Base-by-base conservation (phyloP, 1,284 basidiomycete species). In the Sparassis latifolia region DNA sequence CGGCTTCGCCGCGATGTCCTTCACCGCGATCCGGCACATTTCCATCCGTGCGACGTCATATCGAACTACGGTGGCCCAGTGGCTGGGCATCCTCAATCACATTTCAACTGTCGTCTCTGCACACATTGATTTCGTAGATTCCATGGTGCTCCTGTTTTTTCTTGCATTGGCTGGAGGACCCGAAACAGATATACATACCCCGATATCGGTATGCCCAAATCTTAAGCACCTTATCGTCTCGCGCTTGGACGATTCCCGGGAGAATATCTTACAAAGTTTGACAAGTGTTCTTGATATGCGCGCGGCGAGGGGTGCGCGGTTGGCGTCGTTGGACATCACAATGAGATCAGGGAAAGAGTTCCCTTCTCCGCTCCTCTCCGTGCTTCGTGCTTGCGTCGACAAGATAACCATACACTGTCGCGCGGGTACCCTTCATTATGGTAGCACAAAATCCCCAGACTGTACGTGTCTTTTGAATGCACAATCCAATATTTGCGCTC, bases 51-150 rank as follows among this genome's bases (percentile, higher is more conserved):
- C 47, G 42, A 48, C 28, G 10, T 44, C 46, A 28, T 48, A 38
- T 33, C 47, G 42, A 3, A 20, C 48, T 12, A 5, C 5, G 2
- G 42, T 31, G 12, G 7, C 12, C 5, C 46, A 48, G 27, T 52
- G 51, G 51, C 12, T 10, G 32, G 29, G 33, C n/a, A 44, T 52
- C 20, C 38, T 52, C 43, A n/a, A 35, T 5, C n/a, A 27, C 42
- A 32, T 48, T 10, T 33, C 47, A n/a, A 33, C 37, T 9, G 37
- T 48, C 3, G 38, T 10, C 27, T 40, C 42, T 2, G 9, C 45
- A 32, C 38, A 48, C 10, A 32, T 51, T 42, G 33, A 47, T 46
- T 28, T 51, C 45, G 40, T 33, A 30, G 35, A 47, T 27, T 51
- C 50, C 30, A 47, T 47, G 50, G 45, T 48, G 27, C 3, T 38